Conservation (phyloP, 2,329 filamentous ascomycete species). For the Fusarium temperatum region DNA sequence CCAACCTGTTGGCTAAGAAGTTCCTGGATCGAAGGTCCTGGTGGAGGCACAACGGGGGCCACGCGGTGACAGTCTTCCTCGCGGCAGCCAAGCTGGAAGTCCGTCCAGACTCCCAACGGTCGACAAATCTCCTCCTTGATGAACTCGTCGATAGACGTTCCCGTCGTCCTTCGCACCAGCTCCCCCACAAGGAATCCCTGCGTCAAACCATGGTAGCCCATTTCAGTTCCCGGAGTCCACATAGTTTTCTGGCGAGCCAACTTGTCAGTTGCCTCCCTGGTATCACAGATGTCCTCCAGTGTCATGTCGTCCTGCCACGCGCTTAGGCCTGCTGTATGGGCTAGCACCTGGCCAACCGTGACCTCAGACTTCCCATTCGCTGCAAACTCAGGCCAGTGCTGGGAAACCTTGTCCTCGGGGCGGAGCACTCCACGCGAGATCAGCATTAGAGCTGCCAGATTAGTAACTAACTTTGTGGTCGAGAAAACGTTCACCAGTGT, state of each 20-base stretch:
- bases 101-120: background rate
- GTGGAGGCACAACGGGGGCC: background rate
- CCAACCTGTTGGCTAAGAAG: background rate
- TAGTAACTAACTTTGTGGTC: rapidly evolving
- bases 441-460: background rate
- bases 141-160: background rate
- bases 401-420: background rate
- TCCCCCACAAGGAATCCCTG: background rate
- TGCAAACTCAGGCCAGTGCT: background rate
- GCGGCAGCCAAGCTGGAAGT: background rate
- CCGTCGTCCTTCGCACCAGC: background rate
- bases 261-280: background rate
- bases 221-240: background rate
- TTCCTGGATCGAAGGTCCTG: background rate
- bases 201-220: background rate
- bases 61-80: background rate
- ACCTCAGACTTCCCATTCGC: background rate
- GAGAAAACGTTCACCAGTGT: background rate
- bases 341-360: background rate
- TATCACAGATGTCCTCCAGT: background rate
- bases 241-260: background rate
- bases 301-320: background rate
- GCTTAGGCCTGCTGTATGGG: background rate
- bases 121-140: background rate
- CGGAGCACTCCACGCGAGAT: background rate